These are phyloP conservation scores for Chlamydomonas schloesseri DNA, from an alignment of 139 green algal species.

Conservation along the genomic window DNA sequence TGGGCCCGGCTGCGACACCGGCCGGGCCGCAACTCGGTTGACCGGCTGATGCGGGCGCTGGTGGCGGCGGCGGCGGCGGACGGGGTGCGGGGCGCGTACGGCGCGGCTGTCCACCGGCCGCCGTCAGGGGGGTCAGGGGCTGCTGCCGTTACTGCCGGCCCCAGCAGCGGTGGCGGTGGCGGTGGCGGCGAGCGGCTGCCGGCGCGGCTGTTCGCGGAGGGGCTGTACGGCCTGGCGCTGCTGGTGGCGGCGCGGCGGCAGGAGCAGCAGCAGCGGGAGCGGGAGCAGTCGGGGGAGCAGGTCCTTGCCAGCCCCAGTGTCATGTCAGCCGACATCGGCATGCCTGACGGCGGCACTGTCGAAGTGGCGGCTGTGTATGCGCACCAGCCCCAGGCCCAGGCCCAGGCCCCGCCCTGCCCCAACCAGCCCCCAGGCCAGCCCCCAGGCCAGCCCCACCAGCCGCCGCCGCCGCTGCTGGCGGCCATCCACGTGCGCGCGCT, in stretches of 20 bases:
- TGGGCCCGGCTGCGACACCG: slow-evolving; percentile 25
- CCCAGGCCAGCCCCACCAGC: background rate
- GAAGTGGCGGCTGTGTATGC: too few species aligned
- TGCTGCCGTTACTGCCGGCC: background rate
- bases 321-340: too few species aligned
- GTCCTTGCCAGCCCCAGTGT: too few species aligned
- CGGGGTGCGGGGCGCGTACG: too few species aligned
- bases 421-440: too few species aligned
- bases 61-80: background rate
- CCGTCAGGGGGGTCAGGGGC: background rate
- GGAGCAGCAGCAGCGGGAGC: too few species aligned
- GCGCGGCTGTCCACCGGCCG: too few species aligned
- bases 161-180: background rate
- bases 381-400: too few species aligned
- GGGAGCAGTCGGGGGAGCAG: too few species aligned
- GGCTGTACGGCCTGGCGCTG: slow-evolving; percentile 14
- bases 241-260: background rate
- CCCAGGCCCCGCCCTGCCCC: too few species aligned
- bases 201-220: slow-evolving; percentile 21
- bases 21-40: background rate
- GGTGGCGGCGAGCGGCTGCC: background rate
- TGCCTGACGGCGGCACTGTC: too few species aligned
- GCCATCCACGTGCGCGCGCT: background rate
- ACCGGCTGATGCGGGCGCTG: background rate
- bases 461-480: slow-evolving; percentile 1